Evolutionary conservation across 73 alveolate genomes (phyloP), one percentile per base, ranked within the genome.

Genomic region (Uronychia setigera): DNA sequence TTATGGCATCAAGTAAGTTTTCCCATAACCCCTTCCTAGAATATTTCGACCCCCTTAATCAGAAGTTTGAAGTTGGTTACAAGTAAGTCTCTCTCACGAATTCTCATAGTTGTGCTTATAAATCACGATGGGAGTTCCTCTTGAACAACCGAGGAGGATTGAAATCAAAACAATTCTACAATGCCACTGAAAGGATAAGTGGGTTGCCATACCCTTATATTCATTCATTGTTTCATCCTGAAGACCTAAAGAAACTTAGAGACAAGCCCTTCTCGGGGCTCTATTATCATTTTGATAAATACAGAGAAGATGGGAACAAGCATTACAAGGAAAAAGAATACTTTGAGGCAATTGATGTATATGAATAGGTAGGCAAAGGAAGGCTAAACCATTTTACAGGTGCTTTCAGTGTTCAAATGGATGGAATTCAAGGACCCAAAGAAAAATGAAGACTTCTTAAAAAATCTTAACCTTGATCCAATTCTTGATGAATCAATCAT

Each of bases 181-280:
- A 1, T 0, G 83, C 27, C n/a, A 59, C 77, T 26, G 29, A 60
- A 29, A 26, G 59, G 28, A 19, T 84, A 31, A 34, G 33, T 32
- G 34, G 80, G 32, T 32, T 76, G 32, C 91, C 91, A 1, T 76
- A 32, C 29, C 80, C 85, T 5, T 13, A 76, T 32, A 76, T 59
- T 74, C 91, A 84, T 60, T 35, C 91, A 1, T 59, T 84, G 29
- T 84, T 84, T 31, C 91, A 84, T 35, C 80, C 85, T 33, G 91
- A 84, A 33, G 91, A 84, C 59, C 32, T 84, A 1, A 84, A 84
- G 85, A 84, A 76, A 26, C 80, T 84, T 14, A 74, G 91, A 32
- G 74, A 75, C n/a, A 84, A 84, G 60, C 91, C 91, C 1, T 84
- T 84, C 35, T 84, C 91, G 1, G 91, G 80, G 30, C 80, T 84